Base-by-base conservation (phyloP, 2,329 filamentous ascomycete species). In the Aspergillus neotritici region DNA sequence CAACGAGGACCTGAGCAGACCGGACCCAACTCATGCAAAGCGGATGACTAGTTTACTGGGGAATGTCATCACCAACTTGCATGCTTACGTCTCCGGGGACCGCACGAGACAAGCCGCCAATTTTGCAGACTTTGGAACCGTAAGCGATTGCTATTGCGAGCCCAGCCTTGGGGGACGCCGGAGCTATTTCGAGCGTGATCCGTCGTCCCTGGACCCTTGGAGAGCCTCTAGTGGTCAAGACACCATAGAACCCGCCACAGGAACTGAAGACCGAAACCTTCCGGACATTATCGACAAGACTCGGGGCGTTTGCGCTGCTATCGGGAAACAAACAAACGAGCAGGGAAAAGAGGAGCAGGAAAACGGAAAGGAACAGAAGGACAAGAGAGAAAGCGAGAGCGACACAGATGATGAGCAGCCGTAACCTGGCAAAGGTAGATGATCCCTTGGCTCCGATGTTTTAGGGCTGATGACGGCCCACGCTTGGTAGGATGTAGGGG, bases 181-280 rank as follows among this genome's bases (percentile, higher is more conserved):
- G 37, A 60, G 54, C 28, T 58, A 59, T 40, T 60, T 56, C 39
- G 52, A 58, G 21, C 40, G 39, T 16, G 49, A 51, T 15, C 51
- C 51, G 11, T 25, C 21, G 6, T 41, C 36, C 10, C 34, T 41
- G 29, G 32, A 46, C 15, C 34, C 37, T 31, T 45, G 37, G 45
- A 48, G 29, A 25, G 21, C 6, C 21, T 5, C 21, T 25, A 8
- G 21, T 8, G 21, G 21, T 25, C 2, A 5, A 25, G 21, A 8
- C 7, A 25, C 6, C 21, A 34, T 38, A 43, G 34, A 39, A 33
- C 12, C 13, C 10, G 17, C 25, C 11, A 10, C 21, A 28, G 34
- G 31, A 10, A 31, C 28, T 15, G 13, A 44, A 39, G 3, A 4
- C 9, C 21, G 21, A 25, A 9, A 8, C 6, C 9, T 25, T 25